These are phyloP conservation scores for Gentiana straminea DNA, from an alignment of 257 asterid species.

Conservation along the genomic window DNA sequence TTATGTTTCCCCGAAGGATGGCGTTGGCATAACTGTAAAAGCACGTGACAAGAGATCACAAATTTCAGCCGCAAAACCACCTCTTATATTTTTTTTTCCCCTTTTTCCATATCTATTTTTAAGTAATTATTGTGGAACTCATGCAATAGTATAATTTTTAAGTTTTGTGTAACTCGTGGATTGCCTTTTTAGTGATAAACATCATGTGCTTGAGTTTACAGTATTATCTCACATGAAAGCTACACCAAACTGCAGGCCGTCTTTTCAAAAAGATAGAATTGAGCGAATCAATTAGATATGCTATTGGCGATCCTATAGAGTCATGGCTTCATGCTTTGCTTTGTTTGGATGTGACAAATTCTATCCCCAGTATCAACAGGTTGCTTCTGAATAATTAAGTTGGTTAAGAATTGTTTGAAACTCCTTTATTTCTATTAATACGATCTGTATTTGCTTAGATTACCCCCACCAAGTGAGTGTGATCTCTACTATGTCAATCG, in stretches of 20 bases:
- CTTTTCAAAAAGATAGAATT: constrained; percentile 81
- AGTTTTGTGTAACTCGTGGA: no score
- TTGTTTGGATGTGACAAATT: constrained; percentile 71
- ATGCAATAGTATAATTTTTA: no score
- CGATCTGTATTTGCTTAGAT: constrained; percentile 30
- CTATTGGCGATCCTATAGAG: constrained; percentile 88
- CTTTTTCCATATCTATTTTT: no score
- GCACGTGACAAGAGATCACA: no score
- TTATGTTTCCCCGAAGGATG: no score
- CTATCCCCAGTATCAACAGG: constrained; percentile 70
- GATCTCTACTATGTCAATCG: constrained; percentile 91
- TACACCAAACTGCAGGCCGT: constrained; percentile 46
- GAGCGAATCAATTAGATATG: constrained; percentile 94
- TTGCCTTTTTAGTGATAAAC: no score
- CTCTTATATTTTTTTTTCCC: no score
- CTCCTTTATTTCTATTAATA: constrained; percentile 6
- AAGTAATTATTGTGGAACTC: no score
- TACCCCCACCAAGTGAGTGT: constrained; percentile 71
- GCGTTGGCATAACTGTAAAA: no score
- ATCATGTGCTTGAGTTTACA: neutral
- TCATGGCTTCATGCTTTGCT: constrained; percentile 80
- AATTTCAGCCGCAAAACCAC: no score
- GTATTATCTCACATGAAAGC: constrained; percentile 5
- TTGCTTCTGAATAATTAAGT: constrained; percentile 11
- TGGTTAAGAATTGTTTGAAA: constrained; percentile 4